phyloP scores from a whole-genome alignment of 305 asterid genomes.

The Stenogyne calaminthoides region DNA sequence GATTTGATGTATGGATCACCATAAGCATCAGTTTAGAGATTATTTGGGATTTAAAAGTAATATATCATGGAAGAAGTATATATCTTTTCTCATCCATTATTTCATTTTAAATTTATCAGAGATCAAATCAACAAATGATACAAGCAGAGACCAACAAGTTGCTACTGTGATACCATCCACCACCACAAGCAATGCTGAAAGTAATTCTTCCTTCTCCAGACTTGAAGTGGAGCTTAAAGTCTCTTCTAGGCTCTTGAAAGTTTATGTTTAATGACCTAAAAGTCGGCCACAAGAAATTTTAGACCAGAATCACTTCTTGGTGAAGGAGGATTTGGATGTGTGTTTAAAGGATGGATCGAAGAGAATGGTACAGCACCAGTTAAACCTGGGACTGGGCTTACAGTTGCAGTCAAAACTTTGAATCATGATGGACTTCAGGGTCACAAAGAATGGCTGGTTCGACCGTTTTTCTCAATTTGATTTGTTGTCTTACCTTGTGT shows the following conservation, averaged over 20 bases:
- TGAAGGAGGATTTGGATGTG: constrained; percentile 98
- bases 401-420: constrained; percentile 93
- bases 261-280: constrained; percentile 83
- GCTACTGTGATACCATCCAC: constrained; percentile 62
- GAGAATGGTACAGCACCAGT: constrained; percentile 97
- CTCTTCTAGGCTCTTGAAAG: constrained; percentile 78
- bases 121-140: constrained; percentile 64
- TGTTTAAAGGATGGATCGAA: constrained; percentile 94
- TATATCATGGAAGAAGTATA: background rate
- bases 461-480: constrained; percentile 42
- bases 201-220: constrained; percentile 72
- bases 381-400: constrained; percentile 95
- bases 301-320: constrained; percentile 96
- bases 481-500: constrained; percentile 11
- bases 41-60: background rate
- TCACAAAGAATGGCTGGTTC: constrained; percentile 96
- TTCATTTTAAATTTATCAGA: constrained; percentile 46
- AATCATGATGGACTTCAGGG: constrained; percentile 99
- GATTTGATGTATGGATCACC: background rate
- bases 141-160: constrained; percentile 67
- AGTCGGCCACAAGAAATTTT: constrained; percentile 84
- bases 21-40: constrained; percentile 2
- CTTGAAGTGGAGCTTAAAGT: constrained; percentile 83
- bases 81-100: constrained; percentile 26
- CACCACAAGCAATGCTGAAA: constrained; percentile 73